Evolutionary conservation across 2,329 filamentous ascomycete genomes (phyloP).

Genomic region (Trichophyton verrucosum): DNA sequence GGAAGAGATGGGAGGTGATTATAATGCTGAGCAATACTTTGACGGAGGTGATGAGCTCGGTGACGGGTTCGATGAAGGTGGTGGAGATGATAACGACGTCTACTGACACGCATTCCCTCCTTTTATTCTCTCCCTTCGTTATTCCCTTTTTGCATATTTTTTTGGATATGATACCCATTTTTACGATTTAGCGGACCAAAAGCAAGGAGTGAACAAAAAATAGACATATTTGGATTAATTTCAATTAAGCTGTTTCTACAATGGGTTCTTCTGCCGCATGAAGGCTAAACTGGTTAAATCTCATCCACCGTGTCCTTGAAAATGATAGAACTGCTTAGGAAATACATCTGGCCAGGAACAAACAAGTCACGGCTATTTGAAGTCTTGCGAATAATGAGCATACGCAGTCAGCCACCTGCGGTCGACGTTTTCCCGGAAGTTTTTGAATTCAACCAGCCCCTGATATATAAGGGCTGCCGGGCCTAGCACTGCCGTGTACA

Average conservation of each 20-base stretch:
- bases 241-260: neutral
- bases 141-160: conserved; percentile 9
- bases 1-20: conserved; percentile 47
- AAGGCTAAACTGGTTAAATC: too few relatives aligned
- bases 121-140: conserved; percentile 21
- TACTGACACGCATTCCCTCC: conserved; percentile 24
- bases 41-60: conserved; percentile 45
- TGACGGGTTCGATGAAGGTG: conserved; percentile 44
- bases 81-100: conserved; percentile 39
- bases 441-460: neutral
- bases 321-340: neutral
- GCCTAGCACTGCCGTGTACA: neutral
- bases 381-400: neutral
- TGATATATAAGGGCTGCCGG: neutral
- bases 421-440: neutral
- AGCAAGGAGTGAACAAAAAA: neutral
- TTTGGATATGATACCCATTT: neutral
- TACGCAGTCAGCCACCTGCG: neutral
- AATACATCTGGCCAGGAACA: neutral
- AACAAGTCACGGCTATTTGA: neutral
- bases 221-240: neutral
- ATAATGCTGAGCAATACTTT: conserved; percentile 54
- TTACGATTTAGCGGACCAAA: neutral
- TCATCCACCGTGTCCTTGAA: neutral
- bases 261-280: neutral